Evolutionary conservation across 306 rosid species (phyloP), one percentile per base, ranked within the genome.

Genomic region (Fragaria ananassa): DNA sequence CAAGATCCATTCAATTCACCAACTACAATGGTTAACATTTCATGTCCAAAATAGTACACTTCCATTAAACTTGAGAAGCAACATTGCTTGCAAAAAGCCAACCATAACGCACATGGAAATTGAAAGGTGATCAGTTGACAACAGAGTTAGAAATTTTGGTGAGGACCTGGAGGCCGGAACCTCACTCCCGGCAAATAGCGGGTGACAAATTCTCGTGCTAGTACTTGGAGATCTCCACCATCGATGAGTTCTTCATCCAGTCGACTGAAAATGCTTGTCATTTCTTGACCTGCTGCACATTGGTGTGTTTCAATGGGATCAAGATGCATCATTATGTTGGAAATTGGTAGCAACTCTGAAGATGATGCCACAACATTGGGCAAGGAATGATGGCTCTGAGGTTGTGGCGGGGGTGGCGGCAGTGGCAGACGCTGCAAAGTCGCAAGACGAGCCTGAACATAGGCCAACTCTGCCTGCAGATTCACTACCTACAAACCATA

Each of bases 391-490:
- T 74, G 63, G 69, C 65, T 85, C 74, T 41, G 41, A 75, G 75
- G 74, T 64, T 73, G 84, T 13, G 82, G 69, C 3, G 73, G 72
- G n/a, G 80, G 47, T 10, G 42, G 51, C 1, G 27, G 75, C 3
- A 61, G 51, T 0, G 80, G 78, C 1, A 78, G 31, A 18, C 86
- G 70, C 54, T 89, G 93, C 85, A 91, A 58, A 18, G 91, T 86
- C 0, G 94, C 85, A 9, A 93, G 81, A 25, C 90, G 90, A 25
- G 94, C 97, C 54, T 89, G 97, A 54, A 86, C 94, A 46, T 83
- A 88, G 21, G 94, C 89, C 57, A 91, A 73, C 78, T 93, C 97
- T 44, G 96, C 89, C 74, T 91, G 96, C 90, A 91, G 86, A 80
- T 87, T 91, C 70, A 91, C 88, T 0, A 88, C 96, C 98, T 93